These are phyloP conservation scores for Tetrahymena thermophila DNA, from an alignment of 73 alveolate species.

Conservation along the genomic window DNA sequence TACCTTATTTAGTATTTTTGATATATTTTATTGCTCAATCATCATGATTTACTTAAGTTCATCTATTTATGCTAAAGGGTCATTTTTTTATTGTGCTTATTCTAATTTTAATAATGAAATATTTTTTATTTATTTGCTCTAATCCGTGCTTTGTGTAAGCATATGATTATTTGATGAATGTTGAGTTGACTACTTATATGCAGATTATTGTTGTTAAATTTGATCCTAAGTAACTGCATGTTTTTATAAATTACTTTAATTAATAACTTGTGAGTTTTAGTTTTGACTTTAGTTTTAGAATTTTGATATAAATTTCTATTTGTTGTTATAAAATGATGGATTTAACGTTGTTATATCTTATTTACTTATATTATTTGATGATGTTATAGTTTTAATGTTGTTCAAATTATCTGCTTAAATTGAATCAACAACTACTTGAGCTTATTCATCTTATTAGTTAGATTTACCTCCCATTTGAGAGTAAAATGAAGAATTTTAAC, in stretches of 20 bases:
- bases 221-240: not conserved
- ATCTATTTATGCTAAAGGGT: not conserved
- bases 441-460: not conserved
- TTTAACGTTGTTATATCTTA: not conserved
- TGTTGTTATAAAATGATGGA: not conserved
- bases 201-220: not conserved
- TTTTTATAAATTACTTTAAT: too few species aligned
- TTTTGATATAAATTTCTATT: not conserved
- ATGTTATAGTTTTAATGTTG: not conserved
- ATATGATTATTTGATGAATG: not conserved
- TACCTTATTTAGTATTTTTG: not conserved
- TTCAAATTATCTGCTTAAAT: not conserved
- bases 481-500: not conserved
- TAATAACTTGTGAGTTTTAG: not conserved
- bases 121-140: not conserved
- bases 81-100: not conserved
- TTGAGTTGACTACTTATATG: not conserved
- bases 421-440: not conserved
- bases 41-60: not conserved
- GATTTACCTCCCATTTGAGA: not conserved
- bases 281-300: not conserved
- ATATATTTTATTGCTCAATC: not conserved
- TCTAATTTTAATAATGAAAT: not conserved
- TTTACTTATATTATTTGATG: not conserved
- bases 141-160: not conserved